Percentiles rank a stretch among this genome's conserved stretches.
Evolutionary conservation across 192 early-diverging fungal genomes (phyloP).

Genomic region (Entomortierella beljakovae): DNA sequence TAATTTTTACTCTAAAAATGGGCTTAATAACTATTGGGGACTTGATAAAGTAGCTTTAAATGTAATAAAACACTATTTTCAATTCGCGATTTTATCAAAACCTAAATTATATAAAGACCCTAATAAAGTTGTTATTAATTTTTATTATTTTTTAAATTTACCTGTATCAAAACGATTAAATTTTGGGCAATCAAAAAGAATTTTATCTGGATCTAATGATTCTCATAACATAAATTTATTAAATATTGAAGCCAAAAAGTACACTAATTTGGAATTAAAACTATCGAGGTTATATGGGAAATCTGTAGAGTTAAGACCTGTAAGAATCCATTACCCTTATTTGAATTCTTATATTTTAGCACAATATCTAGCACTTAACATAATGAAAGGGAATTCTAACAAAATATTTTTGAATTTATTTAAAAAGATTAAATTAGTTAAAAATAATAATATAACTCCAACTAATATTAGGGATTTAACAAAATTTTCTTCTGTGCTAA

Average conservation of each 20-base stretch:
- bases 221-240: conserved; percentile 49
- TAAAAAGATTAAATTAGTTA: conserved; percentile 55
- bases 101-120: conserved; percentile 62
- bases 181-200: conserved; percentile 60
- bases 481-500: conserved; percentile 15
- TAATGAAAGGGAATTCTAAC: conserved; percentile 47
- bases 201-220: conserved; percentile 36
- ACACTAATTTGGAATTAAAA: conserved; percentile 33
- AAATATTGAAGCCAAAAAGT: conserved; percentile 41
- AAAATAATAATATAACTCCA: conserved; percentile 55
- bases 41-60: conserved; percentile 33
- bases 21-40: conserved; percentile 14
- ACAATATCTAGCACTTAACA: conserved; percentile 32
- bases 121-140: conserved; percentile 62
- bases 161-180: conserved; percentile 62
- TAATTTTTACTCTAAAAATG: conserved; percentile 18
- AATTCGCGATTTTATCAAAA: conserved; percentile 14
- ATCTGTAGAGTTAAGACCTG: conserved; percentile 47
- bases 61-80: conserved; percentile 42
- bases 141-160: conserved; percentile 68
- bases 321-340: conserved; percentile 53
- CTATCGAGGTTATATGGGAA: conserved; percentile 43
- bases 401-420: conserved; percentile 53
- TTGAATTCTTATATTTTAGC: conserved; percentile 58
- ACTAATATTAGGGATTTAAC: conserved; percentile 6